Conservation (phyloP, 129 eudicot genomes). For the Deinandra increscens region DNA sequence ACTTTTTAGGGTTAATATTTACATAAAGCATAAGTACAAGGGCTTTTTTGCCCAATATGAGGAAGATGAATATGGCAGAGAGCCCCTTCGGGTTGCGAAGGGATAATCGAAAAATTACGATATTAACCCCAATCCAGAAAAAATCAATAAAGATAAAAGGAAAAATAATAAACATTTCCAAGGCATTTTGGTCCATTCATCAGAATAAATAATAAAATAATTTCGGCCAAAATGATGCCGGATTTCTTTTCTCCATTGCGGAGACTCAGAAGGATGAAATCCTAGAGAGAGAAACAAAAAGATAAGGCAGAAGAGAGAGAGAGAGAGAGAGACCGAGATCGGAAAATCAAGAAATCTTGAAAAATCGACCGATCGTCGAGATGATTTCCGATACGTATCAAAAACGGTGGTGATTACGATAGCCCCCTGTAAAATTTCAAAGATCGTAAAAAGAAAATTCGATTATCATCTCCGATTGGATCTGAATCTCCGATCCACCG, state of each 20-base stretch:
- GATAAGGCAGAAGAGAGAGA: slow-evolving; percentile 19
- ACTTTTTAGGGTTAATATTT: background rate
- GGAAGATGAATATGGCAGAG: background rate
- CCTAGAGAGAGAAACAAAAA: slow-evolving; percentile 32
- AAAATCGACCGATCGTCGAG: slow-evolving; percentile 19
- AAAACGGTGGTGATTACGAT: slow-evolving; percentile 27
- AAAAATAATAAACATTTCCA: slow-evolving; percentile 1
- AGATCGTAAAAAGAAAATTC: background rate
- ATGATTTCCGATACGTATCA: slow-evolving; percentile 20
- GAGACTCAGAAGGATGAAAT: slow-evolving; percentile 20
- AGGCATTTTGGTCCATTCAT: slow-evolving; percentile 41
- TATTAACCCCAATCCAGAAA: slow-evolving; percentile 19
- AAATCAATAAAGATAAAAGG: slow-evolving; percentile 16
- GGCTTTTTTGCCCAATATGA: background rate
- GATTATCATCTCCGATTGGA: slow-evolving; percentile 22
- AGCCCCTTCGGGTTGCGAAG: slow-evolving; percentile 16
- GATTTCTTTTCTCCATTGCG: slow-evolving; percentile 37
- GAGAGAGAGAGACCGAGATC: slow-evolving; percentile 15
- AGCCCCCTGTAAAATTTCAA: background rate
- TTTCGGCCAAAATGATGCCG: slow-evolving; percentile 16
- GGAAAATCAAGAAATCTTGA: slow-evolving; percentile 40
- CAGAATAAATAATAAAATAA: slow-evolving; percentile 24
- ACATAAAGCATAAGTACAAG: slow-evolving; percentile 2
- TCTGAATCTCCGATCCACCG: slow-evolving; percentile 3
- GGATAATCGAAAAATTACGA: slow-evolving; percentile 15